Conservation (phyloP, 164 flowering plant genomes). For the Dillenia suffruticosa region DNA sequence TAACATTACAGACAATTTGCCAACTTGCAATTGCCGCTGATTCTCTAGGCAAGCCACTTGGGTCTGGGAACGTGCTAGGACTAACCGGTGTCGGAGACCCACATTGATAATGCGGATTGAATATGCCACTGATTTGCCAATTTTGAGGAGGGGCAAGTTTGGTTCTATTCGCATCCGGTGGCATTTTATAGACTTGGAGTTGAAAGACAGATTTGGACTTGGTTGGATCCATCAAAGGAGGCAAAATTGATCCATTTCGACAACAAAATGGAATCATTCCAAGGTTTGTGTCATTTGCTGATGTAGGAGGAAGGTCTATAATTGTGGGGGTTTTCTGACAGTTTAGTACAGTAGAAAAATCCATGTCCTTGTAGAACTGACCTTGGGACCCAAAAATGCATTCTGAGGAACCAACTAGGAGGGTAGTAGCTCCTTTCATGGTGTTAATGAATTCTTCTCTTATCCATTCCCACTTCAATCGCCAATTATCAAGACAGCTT, state of each 20-base stretch:
- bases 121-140: conserved; percentile 42
- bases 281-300: conserved; percentile 39
- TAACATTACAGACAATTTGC: conserved; percentile 39
- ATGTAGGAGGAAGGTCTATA: conserved; percentile 41
- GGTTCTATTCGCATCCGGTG: conserved; percentile 46
- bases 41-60: conserved; percentile 29
- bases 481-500: conserved; percentile 61
- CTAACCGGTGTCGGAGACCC: conserved; percentile 50
- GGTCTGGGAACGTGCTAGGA: conserved; percentile 43
- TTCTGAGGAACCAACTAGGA: conserved; percentile 31
- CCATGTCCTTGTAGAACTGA: conserved; percentile 25
- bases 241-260: conserved; percentile 50
- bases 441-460: conserved; percentile 43
- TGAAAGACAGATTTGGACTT: conserved; percentile 42
- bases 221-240: conserved; percentile 47
- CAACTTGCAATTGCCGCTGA: conserved; percentile 44
- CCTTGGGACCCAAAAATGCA: conserved; percentile 51
- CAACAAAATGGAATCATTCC: conserved; percentile 55
- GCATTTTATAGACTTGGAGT: conserved; percentile 57
- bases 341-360: conserved; percentile 41
- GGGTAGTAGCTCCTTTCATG: conserved; percentile 57
- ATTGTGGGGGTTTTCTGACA: conserved; percentile 49
- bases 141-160: conserved; percentile 42
- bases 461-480: conserved; percentile 61
- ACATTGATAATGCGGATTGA: conserved; percentile 45